Percentiles rank a stretch among this genome's conserved stretches.
phyloP scores from a whole-genome alignment of 345 rosid genomes.

The Populus deltoides region DNA sequence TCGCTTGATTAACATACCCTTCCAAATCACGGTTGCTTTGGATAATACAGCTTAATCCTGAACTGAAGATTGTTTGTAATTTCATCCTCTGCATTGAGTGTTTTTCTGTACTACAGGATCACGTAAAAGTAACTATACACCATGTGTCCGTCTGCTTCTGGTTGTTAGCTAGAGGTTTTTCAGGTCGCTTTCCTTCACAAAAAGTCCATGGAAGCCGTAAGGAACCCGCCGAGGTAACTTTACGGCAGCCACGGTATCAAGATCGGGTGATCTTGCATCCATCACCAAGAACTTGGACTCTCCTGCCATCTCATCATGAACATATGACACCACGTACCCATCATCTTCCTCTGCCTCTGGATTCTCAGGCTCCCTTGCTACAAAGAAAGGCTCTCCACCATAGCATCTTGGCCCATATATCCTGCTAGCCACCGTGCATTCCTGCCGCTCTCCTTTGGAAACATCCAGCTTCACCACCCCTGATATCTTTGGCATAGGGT shows the following conservation, averaged over 20 bases:
- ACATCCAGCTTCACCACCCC: slow-evolving; percentile 56
- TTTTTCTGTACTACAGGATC: no score
- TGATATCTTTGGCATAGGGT: slow-evolving; percentile 52
- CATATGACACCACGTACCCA: slow-evolving; percentile 46
- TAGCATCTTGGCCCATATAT: slow-evolving; percentile 46
- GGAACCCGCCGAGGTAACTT: slow-evolving; percentile 56
- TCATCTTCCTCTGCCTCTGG: slow-evolving; percentile 52
- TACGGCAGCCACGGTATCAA: slow-evolving; percentile 53
- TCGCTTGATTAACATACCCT: no score
- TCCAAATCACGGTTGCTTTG: no score
- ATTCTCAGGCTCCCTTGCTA: slow-evolving; percentile 44
- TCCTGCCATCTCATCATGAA: slow-evolving; percentile 49
- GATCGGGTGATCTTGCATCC: slow-evolving; percentile 54
- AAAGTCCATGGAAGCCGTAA: slow-evolving; percentile 54
- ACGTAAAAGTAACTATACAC: no score
- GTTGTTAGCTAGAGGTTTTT: slow-evolving; percentile 10
- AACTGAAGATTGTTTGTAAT: no score
- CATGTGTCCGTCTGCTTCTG: neutral
- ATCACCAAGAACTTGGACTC: slow-evolving; percentile 55
- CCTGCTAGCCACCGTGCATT: slow-evolving; percentile 43
- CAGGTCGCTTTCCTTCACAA: slow-evolving; percentile 43
- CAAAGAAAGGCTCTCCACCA: slow-evolving; percentile 64
- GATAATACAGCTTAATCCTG: no score
- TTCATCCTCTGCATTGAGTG: no score
- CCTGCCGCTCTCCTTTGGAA: slow-evolving; percentile 25